A percentile compares a stretch with the other conserved stretches of the same genome.
phyloP scores from a whole-genome alignment of 225 moss, liverwort and hornwort species.

The Lunularia cruciata region DNA sequence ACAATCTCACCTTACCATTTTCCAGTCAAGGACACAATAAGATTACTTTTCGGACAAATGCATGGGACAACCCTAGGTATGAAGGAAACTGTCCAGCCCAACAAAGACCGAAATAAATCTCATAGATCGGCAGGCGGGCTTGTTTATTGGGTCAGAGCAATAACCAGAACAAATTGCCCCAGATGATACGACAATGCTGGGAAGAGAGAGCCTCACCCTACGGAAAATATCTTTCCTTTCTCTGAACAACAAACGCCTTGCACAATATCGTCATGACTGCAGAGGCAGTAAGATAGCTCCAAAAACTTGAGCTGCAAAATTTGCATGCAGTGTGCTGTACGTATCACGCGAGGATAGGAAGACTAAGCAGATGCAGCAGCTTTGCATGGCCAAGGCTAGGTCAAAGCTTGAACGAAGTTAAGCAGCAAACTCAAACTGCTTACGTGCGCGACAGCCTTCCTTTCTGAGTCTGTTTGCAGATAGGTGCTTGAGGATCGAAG shows the following conservation, averaged over 20 bases:
- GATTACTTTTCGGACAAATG: too few species aligned
- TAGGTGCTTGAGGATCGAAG: conserved; percentile 65
- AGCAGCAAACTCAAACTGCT: neutral
- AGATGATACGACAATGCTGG: neutral
- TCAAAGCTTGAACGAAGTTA: neutral
- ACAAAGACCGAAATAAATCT: too few species aligned
- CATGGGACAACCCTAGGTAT: too few species aligned
- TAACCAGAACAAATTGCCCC: neutral
- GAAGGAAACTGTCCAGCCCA: too few species aligned
- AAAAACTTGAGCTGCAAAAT: conserved; percentile 59
- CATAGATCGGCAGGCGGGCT: too few species aligned
- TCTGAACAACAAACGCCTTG: conserved; percentile 59
- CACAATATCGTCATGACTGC: conserved; percentile 61
- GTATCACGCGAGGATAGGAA: neutral
- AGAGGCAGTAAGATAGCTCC: conserved; percentile 59
- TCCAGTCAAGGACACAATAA: too few species aligned
- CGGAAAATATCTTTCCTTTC: conserved; percentile 69
- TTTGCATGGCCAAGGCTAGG: neutral
- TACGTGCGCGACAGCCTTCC: conserved; percentile 53
- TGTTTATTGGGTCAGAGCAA: neutral
- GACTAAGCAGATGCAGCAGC: neutral
- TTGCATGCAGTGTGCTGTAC: conserved; percentile 3
- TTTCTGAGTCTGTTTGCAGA: conserved; percentile 57
- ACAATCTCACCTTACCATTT: too few species aligned
- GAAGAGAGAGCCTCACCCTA: conserved; percentile 44